These are phyloP conservation scores for Quercus variabilis DNA, from an alignment of 306 rosid species.

Conservation along the genomic window DNA sequence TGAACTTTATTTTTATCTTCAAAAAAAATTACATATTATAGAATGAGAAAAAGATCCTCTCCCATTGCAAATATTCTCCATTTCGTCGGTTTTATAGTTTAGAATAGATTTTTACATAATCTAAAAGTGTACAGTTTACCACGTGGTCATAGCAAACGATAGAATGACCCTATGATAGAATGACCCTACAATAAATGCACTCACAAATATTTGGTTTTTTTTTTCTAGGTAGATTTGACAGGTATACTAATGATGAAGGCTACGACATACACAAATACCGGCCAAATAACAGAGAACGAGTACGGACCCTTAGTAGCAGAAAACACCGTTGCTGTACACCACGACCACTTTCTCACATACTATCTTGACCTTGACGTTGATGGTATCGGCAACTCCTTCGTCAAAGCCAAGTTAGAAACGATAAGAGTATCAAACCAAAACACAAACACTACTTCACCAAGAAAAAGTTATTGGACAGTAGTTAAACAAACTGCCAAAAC, in stretches of 20 bases:
- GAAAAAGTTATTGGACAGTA: constrained; percentile 79
- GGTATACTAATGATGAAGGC: constrained; percentile 69
- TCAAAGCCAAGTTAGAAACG: constrained; percentile 48
- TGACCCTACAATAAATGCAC: not conserved
- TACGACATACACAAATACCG: constrained; percentile 37
- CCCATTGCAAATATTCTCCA: too few relatives aligned
- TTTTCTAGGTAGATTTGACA: constrained; percentile 69
- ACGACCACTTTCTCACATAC: constrained; percentile 72
- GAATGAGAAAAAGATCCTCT: too few relatives aligned
- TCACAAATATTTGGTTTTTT: not conserved
- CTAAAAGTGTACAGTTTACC: too few relatives aligned
- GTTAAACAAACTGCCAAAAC: constrained; percentile 49
- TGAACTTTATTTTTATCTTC: too few relatives aligned
- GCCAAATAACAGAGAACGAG: constrained; percentile 32
- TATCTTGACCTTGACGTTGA: constrained; percentile 79
- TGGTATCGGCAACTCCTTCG: constrained; percentile 58
- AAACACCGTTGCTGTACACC: constrained; percentile 62
- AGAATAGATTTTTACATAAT: too few relatives aligned
- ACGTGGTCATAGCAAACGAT: too few relatives aligned
- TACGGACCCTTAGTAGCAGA: constrained; percentile 68
- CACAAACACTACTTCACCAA: constrained; percentile 35
- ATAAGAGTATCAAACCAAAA: constrained; percentile 5
- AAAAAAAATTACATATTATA: too few relatives aligned
- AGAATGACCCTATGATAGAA: too few relatives aligned
- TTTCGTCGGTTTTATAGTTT: too few relatives aligned